Percentiles rank a stretch among this genome's conserved stretches.
These are phyloP conservation scores for Cucurbita pepo DNA, from an alignment of 306 rosid genomes.

Conservation along the genomic window DNA sequence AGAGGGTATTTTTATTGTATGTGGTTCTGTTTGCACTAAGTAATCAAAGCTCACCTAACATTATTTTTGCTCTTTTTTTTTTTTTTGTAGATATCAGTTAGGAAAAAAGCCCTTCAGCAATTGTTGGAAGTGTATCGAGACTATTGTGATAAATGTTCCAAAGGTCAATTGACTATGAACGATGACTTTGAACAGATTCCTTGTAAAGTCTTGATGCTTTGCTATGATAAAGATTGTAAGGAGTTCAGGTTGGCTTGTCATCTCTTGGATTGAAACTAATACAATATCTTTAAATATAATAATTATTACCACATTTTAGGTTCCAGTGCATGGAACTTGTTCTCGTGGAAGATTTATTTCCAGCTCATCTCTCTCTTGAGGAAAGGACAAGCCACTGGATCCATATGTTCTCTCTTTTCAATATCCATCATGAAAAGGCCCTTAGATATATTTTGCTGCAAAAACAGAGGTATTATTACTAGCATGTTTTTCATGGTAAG, in stretches of 20 bases:
- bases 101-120: conserved; percentile 64
- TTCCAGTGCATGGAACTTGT: conserved; percentile 67
- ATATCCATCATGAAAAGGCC: conserved; percentile 49
- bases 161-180: conserved; percentile 35
- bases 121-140: conserved; percentile 54
- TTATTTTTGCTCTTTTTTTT: not conserved
- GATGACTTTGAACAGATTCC: conserved; percentile 68
- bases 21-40: not conserved
- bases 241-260: conserved; percentile 60
- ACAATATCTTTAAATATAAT: conserved; percentile 9
- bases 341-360: conserved; percentile 64
- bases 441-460: conserved; percentile 48
- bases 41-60: not conserved
- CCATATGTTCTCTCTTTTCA: conserved; percentile 60
- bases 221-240: conserved; percentile 77
- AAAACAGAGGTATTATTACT: conserved; percentile 55
- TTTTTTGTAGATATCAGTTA: conserved; percentile 50
- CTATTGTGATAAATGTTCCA: conserved; percentile 64
- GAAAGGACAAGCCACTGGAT: conserved; percentile 89
- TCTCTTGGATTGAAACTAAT: conserved; percentile 7
- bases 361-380: conserved; percentile 33
- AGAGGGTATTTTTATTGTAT: conserved; percentile 44
- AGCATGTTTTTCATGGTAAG: not conserved
- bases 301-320: conserved; percentile 23
- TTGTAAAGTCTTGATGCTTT: conserved; percentile 75